Percentiles rank a stretch among this genome's conserved stretches.
Conservation (phyloP, 164 flowering plant species). For the Aristolochia contorta region DNA sequence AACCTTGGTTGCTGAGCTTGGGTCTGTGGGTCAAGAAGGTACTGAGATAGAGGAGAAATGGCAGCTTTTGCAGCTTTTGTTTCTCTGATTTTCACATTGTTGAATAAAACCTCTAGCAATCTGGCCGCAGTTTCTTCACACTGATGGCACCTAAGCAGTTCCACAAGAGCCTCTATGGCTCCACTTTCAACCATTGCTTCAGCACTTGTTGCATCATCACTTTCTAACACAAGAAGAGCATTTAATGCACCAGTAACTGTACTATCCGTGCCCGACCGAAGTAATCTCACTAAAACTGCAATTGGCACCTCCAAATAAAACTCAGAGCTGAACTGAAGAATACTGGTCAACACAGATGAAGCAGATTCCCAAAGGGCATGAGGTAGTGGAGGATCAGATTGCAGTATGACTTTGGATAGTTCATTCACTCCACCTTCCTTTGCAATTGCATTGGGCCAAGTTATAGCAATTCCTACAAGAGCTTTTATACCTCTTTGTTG, state of each 20-base stretch:
- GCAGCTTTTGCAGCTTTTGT: conserved; percentile 78
- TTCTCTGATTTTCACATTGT: conserved; percentile 68
- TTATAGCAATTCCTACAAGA: conserved; percentile 69
- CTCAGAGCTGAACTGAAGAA: conserved; percentile 91
- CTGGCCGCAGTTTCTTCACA: conserved; percentile 30
- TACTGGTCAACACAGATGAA: conserved; percentile 67
- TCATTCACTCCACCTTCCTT: conserved; percentile 93
- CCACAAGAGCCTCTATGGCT: conserved; percentile 26
- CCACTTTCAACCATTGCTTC: conserved; percentile 93
- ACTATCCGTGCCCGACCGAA: conserved; percentile 77
- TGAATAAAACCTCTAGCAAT: conserved; percentile 26
- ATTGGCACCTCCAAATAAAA: conserved; percentile 93
- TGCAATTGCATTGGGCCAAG: conserved; percentile 97
- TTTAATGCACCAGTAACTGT: conserved; percentile 84
- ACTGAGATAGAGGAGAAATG: conserved; percentile 82
- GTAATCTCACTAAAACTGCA: conserved; percentile 86
- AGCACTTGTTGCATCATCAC: conserved; percentile 91
- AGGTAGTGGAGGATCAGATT: conserved; percentile 82
- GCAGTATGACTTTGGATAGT: conserved; percentile 83
- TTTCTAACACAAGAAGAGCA: conserved; percentile 89
- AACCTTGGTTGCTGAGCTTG: conserved; percentile 92
- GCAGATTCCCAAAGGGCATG: conserved; percentile 96
- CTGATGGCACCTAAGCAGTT: conserved; percentile 28
- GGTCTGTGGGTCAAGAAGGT: conserved; percentile 95
- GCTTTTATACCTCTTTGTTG: conserved; percentile 96